Conservation (phyloP, 179 eudicot genomes). For the Silene vulgaris region DNA sequence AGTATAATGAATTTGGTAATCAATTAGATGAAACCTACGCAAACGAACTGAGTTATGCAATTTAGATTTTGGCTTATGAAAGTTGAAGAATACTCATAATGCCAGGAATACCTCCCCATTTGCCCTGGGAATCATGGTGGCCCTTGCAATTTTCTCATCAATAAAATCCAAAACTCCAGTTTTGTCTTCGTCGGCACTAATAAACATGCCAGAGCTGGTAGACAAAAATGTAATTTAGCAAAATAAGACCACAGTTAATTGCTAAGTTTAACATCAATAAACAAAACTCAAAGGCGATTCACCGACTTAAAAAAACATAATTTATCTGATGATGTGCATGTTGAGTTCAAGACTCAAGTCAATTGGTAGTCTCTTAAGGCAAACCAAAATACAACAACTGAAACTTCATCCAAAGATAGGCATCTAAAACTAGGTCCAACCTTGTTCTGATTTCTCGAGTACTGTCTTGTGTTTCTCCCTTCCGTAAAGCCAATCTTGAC, state of each 20-base stretch:
- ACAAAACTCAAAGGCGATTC: conserved; percentile 12
- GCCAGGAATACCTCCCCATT: conserved; percentile 75
- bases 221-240: conserved; percentile 18
- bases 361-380: background rate
- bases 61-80: conserved; percentile 3
- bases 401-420: conserved; percentile 7
- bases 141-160: conserved; percentile 87
- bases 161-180: conserved; percentile 72
- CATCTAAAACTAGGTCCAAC: conserved; percentile 31
- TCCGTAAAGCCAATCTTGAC: conserved; percentile 73
- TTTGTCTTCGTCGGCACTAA: conserved; percentile 81
- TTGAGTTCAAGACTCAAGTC: background rate
- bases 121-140: conserved; percentile 74
- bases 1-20: background rate
- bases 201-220: conserved; percentile 85
- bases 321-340: conserved; percentile 6
- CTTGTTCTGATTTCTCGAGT: conserved; percentile 88
- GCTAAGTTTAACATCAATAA: background rate
- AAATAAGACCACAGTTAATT: conserved; percentile 3
- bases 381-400: background rate
- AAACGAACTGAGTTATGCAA: background rate
- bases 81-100: conserved; percentile 2
- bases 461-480: conserved; percentile 77
- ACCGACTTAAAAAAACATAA: background rate
- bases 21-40: background rate